These are phyloP conservation scores for Lenwebbia sp. DNA, from an alignment of 345 rosid genomes.

Conservation along the genomic window DNA sequence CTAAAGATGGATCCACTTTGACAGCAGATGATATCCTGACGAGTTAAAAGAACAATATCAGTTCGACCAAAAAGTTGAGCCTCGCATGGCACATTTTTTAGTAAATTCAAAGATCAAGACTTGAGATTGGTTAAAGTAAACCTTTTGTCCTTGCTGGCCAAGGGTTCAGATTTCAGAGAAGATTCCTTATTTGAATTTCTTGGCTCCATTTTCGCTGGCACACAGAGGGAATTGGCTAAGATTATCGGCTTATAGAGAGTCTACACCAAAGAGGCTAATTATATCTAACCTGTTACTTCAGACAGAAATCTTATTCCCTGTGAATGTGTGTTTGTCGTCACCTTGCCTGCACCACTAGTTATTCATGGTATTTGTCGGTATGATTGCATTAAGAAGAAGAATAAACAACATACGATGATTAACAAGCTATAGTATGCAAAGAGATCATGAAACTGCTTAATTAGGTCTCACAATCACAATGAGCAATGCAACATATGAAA, in stretches of 20 bases:
- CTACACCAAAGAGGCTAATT: neutral
- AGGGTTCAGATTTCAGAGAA: constrained; percentile 4
- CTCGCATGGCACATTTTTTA: neutral
- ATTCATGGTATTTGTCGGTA: neutral
- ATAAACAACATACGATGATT: neutral
- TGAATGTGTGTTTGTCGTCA: constrained; percentile 71
- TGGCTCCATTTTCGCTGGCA: constrained; percentile 30
- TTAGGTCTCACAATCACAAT: neutral
- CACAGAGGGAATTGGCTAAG: neutral
- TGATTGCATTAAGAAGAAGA: neutral
- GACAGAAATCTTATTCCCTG: constrained; percentile 89
- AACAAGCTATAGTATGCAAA: neutral
- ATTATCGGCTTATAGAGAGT: neutral
- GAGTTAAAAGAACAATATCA: neutral
- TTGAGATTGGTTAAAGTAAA: constrained; percentile 1
- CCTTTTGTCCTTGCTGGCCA: constrained; percentile 40
- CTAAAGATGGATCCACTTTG: constrained; percentile 17
- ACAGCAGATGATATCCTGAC: constrained; percentile 44
- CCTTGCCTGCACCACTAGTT: constrained; percentile 73
- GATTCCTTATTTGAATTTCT: constrained; percentile 22
- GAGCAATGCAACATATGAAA: neutral
- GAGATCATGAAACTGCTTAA: neutral
- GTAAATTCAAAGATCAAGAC: neutral
- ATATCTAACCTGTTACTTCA: constrained; percentile 55
- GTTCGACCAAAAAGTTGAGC: neutral